Base-by-base conservation (phyloP, 176 grass and related monocot genomes). In the Canna indica region DNA sequence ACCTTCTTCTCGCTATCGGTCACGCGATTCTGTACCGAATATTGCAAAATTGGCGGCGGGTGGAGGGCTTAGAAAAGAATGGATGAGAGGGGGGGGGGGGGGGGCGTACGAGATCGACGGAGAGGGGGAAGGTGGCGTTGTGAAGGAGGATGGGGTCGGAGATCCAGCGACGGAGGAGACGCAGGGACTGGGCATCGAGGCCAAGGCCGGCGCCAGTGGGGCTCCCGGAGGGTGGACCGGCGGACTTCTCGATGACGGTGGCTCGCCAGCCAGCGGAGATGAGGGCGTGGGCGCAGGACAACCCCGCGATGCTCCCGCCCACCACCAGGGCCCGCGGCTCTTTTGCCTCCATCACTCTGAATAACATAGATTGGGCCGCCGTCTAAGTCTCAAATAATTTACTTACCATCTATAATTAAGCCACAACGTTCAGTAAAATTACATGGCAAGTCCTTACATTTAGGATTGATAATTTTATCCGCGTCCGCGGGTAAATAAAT, bases 231-330 rank as follows among this genome's bases (percentile, higher is more conserved):
- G 71, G 50, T 11, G 84, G 78, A 47, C 63, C 84, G 34, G 64
- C 60, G 68, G 89, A 80, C 59, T 88, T 92, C 89, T 97, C 94
- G 79, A 92, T 42, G 48, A 97, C 83, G 44, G 85, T 74, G 31
- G 34, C 65, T 24, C 83, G 65, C 93, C 89, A 92, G 17, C 86
- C 86, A 64, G 72, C 83, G 8, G 42, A 67, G 59, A 88, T 79
- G 41, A 75, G 72, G 41, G 86, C 94, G 69, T 92, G 94, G 13
- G 88, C 94, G 75, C 88, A 92, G 3, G 84, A 83, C 39, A 93
- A 59, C 27, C 94, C 89, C 8, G 89, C 84, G 13, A 93, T 83
- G 80, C 94, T 87, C 70, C 94, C 86, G 69, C 94, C 89, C 69
- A 93, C 82, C 7, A 82, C 86, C 68, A 85, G 77, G n/a, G 84